phyloP scores from a whole-genome alignment of 2,329 filamentous ascomycete species.

The Hirsutella thompsonii region DNA sequence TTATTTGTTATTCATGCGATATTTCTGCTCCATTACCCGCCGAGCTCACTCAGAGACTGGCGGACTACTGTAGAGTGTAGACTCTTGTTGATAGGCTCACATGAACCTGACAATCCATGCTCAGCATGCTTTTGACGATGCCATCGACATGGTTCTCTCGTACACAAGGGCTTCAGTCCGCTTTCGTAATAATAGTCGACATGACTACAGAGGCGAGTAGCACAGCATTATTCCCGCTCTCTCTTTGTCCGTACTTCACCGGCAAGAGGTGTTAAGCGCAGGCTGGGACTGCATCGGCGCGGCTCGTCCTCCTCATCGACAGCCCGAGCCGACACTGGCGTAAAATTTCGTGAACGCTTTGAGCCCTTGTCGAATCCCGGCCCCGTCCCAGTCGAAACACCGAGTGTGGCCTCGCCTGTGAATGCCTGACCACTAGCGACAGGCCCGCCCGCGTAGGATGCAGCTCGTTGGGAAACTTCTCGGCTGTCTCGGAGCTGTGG shows the following conservation, averaged over 20 bases:
- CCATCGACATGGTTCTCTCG: too few species aligned
- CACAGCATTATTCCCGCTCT: neutral
- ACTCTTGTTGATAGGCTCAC: too few species aligned
- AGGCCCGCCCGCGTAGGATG: conserved; percentile 3
- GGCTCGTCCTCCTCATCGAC: conserved; percentile 36
- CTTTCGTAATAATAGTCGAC: too few species aligned
- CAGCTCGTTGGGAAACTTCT: conserved; percentile 3
- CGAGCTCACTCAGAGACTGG: too few species aligned
- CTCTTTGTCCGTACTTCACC: neutral
- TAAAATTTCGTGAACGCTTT: conserved; percentile 34
- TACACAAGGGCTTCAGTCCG: too few species aligned
- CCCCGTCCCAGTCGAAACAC: conserved; percentile 4
- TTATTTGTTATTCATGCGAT: too few species aligned
- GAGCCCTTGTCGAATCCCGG: conserved; percentile 19
- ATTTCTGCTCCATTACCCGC: too few species aligned
- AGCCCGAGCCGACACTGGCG: conserved; percentile 29
- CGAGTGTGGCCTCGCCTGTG: conserved; percentile 4
- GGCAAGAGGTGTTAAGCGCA: conserved; percentile 10
- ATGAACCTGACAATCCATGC: too few species aligned
- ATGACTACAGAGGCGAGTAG: too few species aligned
- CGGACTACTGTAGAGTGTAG: too few species aligned
- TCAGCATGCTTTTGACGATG: too few species aligned
- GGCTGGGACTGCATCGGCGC: conserved; percentile 15
- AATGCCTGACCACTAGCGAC: conserved; percentile 2
- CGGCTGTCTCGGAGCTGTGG: conserved; percentile 2